Evolutionary conservation across 345 rosid genomes (phyloP).

Genomic region (Brassica napus): Da-Ae NC_063436.1:16141001-16141500

Average conservation of each 20-base stretch:
- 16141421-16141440: conserved; percentile 94
- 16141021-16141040: no score
- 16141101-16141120: no score
- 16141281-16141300: conserved; percentile 84
- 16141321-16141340: conserved; percentile 95
- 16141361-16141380: conserved; percentile 95
- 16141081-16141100: no score
- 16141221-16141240: conserved; percentile 27
- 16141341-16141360: conserved; percentile 98
- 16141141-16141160: no score
- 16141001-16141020: no score
- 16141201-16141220: neutral
- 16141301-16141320: conserved; percentile 85
- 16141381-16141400: conserved; percentile 99
- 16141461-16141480: conserved; percentile 12
- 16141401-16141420: conserved; percentile 98
- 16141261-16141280: conserved; percentile 95
- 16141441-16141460: conserved; percentile 58
- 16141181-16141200: no score
- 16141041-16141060: no score
- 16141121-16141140: no score
- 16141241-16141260: conserved; percentile 77
- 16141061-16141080: no score
- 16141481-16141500: conserved; percentile 7
- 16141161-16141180: no score